Evolutionary conservation across 1,284 basidiomycete genomes (phyloP).

Genomic region (Naganishia liquefaciens): DNA sequence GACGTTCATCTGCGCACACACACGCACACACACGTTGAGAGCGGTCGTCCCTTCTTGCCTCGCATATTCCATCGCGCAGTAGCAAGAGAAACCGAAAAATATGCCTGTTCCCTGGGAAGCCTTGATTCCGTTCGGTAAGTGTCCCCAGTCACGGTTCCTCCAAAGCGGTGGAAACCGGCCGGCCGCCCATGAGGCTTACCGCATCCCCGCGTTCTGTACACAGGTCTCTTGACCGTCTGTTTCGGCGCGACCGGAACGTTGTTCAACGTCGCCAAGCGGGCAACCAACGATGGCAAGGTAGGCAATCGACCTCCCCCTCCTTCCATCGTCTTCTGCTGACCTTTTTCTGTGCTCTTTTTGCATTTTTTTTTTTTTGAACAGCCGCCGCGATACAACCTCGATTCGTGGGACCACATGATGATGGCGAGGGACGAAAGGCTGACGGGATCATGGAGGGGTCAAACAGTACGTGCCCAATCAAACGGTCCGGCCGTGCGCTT

Average conservation of each 20-base stretch:
- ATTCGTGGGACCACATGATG: conserved; percentile 92
- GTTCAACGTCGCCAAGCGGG: conserved; percentile 70
- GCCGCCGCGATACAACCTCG: conserved; percentile 79
- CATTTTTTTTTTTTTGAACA: conserved; percentile 48
- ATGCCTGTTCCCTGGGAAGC: conserved; percentile 97
- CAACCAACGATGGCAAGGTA: conserved; percentile 88
- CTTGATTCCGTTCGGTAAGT: conserved; percentile 82
- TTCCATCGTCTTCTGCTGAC: neutral
- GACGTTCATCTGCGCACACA: no score
- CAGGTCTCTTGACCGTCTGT: conserved; percentile 81
- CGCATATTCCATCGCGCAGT: no score
- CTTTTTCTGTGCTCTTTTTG: neutral
- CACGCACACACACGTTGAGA: no score
- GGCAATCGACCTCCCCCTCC: conserved; percentile 36
- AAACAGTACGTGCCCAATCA: conserved; percentile 64
- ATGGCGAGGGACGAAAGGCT: conserved; percentile 83
- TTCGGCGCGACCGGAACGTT: conserved; percentile 86
- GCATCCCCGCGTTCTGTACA: neutral
- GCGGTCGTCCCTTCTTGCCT: no score
- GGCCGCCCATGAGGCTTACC: no score
- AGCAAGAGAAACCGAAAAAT: conserved; percentile 29
- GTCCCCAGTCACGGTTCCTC: neutral
- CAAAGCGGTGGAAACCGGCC: no score
- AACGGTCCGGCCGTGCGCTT: neutral
- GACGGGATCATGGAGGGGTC: conserved; percentile 83